A percentile compares a stretch with the other conserved stretches of the same genome.
phyloP scores from a whole-genome alignment of 2,329 filamentous ascomycete species.

The Phoma sp. region DNA sequence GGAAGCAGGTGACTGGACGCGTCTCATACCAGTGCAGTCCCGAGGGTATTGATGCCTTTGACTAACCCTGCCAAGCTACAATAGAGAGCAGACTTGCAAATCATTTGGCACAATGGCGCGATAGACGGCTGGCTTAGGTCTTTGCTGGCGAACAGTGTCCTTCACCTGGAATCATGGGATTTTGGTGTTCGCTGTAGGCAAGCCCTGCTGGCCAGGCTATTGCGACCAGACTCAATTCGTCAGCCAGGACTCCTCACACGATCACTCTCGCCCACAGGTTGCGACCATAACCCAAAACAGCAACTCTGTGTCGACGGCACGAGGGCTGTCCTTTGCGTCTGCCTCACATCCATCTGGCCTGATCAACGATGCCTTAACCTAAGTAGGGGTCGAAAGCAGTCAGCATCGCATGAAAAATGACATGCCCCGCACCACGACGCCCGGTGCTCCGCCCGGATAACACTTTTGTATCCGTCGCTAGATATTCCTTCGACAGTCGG shows the following conservation, averaged over 20 bases:
- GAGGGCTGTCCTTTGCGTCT: constrained; percentile 1
- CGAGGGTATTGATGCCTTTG: not conserved
- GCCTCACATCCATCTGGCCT: constrained; percentile 26
- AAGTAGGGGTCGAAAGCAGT: constrained; percentile 18
- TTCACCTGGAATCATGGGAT: too few relatives aligned
- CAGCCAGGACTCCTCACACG: too few relatives aligned
- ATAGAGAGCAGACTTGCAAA: not conserved
- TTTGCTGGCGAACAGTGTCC: too few relatives aligned
- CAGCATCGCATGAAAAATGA: constrained; percentile 21
- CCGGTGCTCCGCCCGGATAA: constrained; percentile 3
- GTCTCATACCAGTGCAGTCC: not conserved
- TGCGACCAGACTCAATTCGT: too few relatives aligned
- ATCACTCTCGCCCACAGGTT: too few relatives aligned
- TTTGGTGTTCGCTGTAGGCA: too few relatives aligned
- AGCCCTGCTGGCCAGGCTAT: too few relatives aligned
- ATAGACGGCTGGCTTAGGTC: too few relatives aligned
- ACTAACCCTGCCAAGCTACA: not conserved
- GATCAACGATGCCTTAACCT: not conserved
- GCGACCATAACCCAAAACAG: not conserved
- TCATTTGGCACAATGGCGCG: too few relatives aligned
- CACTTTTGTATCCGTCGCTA: constrained; percentile 3
- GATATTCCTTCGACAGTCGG: constrained; percentile 5
- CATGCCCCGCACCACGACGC: constrained; percentile 16
- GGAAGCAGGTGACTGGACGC: not conserved
- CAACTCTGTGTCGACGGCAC: too few relatives aligned